Evolutionary conservation across 805 yeast genomes (phyloP), one percentile per base, ranked within the genome.

Genomic region (Suhomyces prunicola): DNA sequence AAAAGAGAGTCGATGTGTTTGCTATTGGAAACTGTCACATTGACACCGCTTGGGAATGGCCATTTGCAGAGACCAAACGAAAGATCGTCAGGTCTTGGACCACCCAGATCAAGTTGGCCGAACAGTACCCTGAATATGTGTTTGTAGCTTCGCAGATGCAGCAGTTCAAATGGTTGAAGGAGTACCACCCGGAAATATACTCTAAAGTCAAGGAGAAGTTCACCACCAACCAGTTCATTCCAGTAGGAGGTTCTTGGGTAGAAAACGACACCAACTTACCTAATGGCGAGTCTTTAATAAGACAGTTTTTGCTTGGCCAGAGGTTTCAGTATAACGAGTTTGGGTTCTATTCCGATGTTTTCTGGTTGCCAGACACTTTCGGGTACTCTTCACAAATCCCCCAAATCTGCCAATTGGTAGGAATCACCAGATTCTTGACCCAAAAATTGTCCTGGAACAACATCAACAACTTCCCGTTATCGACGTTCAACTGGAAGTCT

Each of bases 21-120:
- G 96, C 89, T 7, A 80, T 94, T 58, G 99, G 99, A 44, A 89
- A 94, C 67, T 94, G 98, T 68, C 98, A 92, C 68, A 92, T 92
- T 60, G 99, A 93, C 65, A 93, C 98, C 15, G 98, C 98, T 13
- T 93, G 99, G 99, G 77, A 91, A 54, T 93, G 99, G 99, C 98
- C 97, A n/a, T 93, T 87, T 76, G 97, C 96, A 2, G 97, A 94
- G 67, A 90, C 98, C 1, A 86, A 88, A 61, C 82, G 98, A 50
- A 93, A 93, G 66, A 83, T 93, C 51, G 97, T 92, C 2, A 80
- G 99, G 58, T 90, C 97, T 5, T 93, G 98, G 98, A 86, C 97
- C 0, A 84, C 97, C 8, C 99, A 93, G 72, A 74, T 93, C 49
- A 86, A 90, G 51, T 70, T 94, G 47, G 82, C 94, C 63, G 93